These are phyloP conservation scores for Globisporangium carolinianum DNA, from an alignment of 352 stramenopile genomes.

Conservation along the genomic window DNA sequence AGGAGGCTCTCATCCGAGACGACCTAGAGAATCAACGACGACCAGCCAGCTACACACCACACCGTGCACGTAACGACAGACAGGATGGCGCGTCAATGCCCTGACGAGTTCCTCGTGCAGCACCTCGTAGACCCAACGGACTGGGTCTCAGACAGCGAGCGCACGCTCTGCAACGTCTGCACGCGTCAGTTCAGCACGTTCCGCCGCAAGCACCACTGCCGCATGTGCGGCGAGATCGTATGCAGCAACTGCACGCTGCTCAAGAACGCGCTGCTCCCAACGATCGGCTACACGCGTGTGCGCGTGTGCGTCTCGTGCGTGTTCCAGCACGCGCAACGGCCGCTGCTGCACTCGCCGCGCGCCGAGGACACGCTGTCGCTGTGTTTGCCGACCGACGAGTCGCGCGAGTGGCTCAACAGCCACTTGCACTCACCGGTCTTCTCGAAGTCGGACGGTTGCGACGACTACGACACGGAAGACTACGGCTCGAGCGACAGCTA, in stretches of 20 bases:
- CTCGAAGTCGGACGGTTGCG: conserved; percentile 11
- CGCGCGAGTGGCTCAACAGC: conserved; percentile 45
- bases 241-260: conserved; percentile 76
- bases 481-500: conserved; percentile 9
- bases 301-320: conserved; percentile 79
- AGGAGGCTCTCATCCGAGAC: neutral
- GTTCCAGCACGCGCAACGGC: conserved; percentile 31
- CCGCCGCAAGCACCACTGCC: conserved; percentile 82
- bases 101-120: conserved; percentile 57
- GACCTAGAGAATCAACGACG: neutral
- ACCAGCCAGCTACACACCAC: neutral
- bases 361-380: conserved; percentile 13
- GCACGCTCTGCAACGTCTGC: conserved; percentile 68
- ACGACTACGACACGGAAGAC: conserved; percentile 31
- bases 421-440: conserved; percentile 60
- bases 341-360: neutral
- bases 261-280: conserved; percentile 53
- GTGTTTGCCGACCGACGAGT: conserved; percentile 26
- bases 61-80: conserved; percentile 6
- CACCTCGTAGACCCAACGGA: conserved; percentile 67
- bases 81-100: conserved; percentile 16
- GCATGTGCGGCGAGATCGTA: conserved; percentile 80
- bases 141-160: conserved; percentile 72
- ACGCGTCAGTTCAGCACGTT: conserved; percentile 73
- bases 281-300: conserved; percentile 51